These are phyloP conservation scores for Suhomyces ambrosiae DNA, from an alignment of 1,139 yeast species.

Conservation along the genomic window DNA sequence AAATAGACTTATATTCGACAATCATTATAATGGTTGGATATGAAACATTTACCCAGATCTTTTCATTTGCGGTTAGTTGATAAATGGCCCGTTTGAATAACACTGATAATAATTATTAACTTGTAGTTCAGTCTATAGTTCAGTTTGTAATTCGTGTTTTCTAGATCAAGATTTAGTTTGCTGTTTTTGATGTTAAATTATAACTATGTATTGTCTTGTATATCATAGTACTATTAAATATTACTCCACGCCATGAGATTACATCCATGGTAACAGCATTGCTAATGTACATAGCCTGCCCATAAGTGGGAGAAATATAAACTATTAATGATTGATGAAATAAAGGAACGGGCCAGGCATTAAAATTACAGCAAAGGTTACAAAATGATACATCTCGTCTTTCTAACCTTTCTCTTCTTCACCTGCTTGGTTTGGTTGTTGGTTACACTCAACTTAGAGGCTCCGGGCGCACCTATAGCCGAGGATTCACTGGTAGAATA, in stretches of 20 bases:
- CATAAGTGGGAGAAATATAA: not conserved
- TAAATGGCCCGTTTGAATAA: no score
- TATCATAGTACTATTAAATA: no score
- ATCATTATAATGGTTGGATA: no score
- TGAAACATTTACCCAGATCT: no score
- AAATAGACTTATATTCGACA: no score
- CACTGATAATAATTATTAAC: no score
- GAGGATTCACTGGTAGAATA: conserved; percentile 7
- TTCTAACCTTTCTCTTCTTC: conserved; percentile 39
- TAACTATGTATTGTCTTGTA: not conserved
- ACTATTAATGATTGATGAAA: conserved; percentile 1
- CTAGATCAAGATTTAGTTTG: no score
- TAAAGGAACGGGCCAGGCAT: conserved; percentile 3
- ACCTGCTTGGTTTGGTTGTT: conserved; percentile 7
- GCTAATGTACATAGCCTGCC: not conserved
- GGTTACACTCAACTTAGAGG: conserved; percentile 3
- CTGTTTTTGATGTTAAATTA: no score
- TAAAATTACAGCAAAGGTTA: conserved; percentile 20
- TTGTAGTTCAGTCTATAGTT: no score
- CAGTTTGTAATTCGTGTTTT: no score
- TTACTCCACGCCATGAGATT: not conserved
- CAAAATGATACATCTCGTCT: conserved; percentile 35
- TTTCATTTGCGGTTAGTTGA: no score
- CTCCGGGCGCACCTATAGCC: conserved; percentile 12
- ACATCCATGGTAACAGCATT: not conserved